Conservation (phyloP, 2,329 filamentous ascomycete species). For the Penicillium sp. region DNA sequence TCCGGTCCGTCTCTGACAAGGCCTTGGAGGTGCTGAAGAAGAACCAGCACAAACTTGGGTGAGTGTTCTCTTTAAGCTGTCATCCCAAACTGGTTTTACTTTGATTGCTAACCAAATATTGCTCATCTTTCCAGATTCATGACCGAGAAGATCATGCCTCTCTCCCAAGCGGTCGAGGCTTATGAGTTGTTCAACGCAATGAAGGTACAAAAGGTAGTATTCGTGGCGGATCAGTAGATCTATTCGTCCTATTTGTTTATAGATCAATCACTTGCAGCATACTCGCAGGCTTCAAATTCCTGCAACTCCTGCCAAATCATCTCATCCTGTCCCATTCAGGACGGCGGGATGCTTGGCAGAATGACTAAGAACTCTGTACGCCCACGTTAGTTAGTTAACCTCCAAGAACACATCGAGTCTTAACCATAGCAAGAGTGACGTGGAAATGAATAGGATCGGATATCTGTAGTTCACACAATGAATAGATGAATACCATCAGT, state of each 20-base stretch:
- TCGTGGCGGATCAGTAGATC: conserved; percentile 55
- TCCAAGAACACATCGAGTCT: background rate
- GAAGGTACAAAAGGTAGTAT: conserved; percentile 76
- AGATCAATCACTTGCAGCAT: background rate
- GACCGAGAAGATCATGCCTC: conserved; percentile 76
- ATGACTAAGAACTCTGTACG: conserved; percentile 6
- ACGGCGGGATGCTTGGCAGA: conserved; percentile 4
- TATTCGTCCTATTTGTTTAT: background rate
- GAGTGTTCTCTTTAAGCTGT: conserved; percentile 34
- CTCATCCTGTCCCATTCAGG: background rate
- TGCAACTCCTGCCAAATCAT: background rate
- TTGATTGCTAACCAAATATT: background rate
- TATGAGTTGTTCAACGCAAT: conserved; percentile 76
- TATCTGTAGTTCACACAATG: conserved; percentile 3
- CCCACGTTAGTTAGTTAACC: background rate
- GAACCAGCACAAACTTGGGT: conserved; percentile 72
- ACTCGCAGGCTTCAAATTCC: background rate
- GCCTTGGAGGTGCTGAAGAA: conserved; percentile 69
- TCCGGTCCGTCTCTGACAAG: conserved; percentile 71
- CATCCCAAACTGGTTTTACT: background rate
- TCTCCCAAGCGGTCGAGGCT: conserved; percentile 69
- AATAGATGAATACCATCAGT: background rate
- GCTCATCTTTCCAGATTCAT: conserved; percentile 65
- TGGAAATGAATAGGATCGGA: conserved; percentile 15
- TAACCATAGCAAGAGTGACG: conserved; percentile 2